Conservation (phyloP, 176 grass and related monocot genomes). For the Phoenix roebelenii region DNA sequence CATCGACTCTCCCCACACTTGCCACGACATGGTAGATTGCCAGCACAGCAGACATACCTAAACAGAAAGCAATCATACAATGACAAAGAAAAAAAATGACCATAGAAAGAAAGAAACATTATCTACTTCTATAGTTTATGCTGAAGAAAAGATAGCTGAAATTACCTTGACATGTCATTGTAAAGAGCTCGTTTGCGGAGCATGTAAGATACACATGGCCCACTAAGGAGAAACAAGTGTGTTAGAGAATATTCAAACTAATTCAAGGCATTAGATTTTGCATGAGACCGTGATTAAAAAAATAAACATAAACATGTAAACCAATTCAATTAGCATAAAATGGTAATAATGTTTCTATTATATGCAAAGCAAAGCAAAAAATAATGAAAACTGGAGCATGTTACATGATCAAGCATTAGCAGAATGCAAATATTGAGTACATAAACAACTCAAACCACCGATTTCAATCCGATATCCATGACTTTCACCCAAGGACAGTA, state of each 20-base stretch:
- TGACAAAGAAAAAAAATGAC: background rate
- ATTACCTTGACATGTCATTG: constrained; percentile 97
- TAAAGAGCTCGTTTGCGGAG: constrained; percentile 97
- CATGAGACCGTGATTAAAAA: too few species aligned
- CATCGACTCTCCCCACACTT: constrained; percentile 81
- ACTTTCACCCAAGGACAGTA: too few species aligned
- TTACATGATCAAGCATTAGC: too few species aligned
- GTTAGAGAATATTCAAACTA: constrained; percentile 1
- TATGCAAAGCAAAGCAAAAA: too few species aligned
- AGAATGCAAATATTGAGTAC: too few species aligned
- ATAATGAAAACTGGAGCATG: too few species aligned
- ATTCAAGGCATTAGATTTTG: background rate
- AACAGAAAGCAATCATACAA: background rate
- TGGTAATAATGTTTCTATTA: too few species aligned
- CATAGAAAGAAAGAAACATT: background rate
- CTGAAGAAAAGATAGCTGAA: background rate
- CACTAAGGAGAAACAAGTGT: constrained; percentile 39
- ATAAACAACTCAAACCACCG: too few species aligned
- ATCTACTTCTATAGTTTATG: background rate
- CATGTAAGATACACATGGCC: constrained; percentile 93
- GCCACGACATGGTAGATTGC: constrained; percentile 91
- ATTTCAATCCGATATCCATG: too few species aligned
- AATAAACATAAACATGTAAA: background rate
- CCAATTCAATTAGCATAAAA: background rate
- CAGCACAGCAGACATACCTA: constrained; percentile 91